These are phyloP conservation scores for Ogataea siamensis DNA, from an alignment of 805 yeast genomes.

Conservation along the genomic window DNA sequence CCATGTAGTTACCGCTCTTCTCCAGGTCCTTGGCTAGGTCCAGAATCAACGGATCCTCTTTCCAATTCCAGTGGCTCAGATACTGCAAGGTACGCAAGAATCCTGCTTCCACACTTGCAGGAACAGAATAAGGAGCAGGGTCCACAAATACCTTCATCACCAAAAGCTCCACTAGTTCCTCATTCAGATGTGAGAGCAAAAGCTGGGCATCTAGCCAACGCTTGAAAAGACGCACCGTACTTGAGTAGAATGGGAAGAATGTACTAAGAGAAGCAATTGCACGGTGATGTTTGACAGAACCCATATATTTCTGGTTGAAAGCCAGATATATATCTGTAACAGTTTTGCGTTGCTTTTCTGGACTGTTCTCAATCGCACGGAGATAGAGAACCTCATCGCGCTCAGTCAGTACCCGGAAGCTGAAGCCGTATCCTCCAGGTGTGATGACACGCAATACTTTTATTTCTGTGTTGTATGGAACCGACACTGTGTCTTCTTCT, in stretches of 20 bases:
- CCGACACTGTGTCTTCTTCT: constrained; percentile 58
- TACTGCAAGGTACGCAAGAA: constrained; percentile 71
- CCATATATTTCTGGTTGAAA: constrained; percentile 64
- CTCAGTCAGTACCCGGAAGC: constrained; percentile 72
- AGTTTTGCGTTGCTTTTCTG: constrained; percentile 55
- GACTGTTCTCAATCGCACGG: constrained; percentile 66
- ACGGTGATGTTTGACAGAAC: constrained; percentile 76
- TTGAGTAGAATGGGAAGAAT: constrained; percentile 68
- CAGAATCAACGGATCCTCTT: constrained; percentile 75
- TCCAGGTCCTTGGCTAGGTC: constrained; percentile 62
- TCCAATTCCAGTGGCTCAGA: constrained; percentile 91
- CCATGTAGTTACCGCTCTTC: constrained; percentile 30
- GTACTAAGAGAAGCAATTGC: constrained; percentile 68
- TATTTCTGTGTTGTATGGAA: constrained; percentile 64
- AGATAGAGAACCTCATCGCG: constrained; percentile 75
- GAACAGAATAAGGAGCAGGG: constrained; percentile 79
- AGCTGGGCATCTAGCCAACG: constrained; percentile 87
- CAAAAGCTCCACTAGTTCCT: constrained; percentile 78
- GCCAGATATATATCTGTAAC: constrained; percentile 61
- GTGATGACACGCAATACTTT: constrained; percentile 63
- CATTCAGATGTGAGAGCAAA: constrained; percentile 65
- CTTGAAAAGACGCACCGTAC: constrained; percentile 82
- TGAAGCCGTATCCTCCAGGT: constrained; percentile 89
- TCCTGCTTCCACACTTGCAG: constrained; percentile 77
- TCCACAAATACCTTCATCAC: constrained; percentile 85